These are phyloP conservation scores for Ilyonectria sp. DNA, from an alignment of 2,329 filamentous ascomycete species.

Conservation along the genomic window DNA sequence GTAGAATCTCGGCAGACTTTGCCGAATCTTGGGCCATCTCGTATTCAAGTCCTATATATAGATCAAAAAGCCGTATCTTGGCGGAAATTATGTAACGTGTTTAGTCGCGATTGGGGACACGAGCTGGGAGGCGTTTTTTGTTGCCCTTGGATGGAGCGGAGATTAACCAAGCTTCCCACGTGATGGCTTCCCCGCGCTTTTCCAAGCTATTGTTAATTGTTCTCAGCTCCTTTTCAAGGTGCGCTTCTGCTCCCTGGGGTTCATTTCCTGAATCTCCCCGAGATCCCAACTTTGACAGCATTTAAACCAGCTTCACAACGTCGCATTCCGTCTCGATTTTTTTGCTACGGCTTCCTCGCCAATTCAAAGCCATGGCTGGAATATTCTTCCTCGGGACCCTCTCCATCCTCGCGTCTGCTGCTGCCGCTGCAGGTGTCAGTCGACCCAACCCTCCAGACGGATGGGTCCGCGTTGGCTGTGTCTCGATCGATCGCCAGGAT, in stretches of 20 bases:
- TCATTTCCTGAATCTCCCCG: neutral
- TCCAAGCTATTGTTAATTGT: neutral
- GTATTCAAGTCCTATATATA: neutral
- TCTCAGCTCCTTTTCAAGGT: neutral
- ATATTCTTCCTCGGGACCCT: neutral
- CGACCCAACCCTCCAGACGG: neutral
- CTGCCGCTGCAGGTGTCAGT: neutral
- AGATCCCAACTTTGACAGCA: neutral
- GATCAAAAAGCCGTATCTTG: neutral
- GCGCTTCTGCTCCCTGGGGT: neutral
- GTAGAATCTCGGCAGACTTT: neutral
- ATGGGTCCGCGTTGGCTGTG: slow-evolving; percentile 17
- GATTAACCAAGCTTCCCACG: neutral
- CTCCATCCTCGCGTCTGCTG: neutral
- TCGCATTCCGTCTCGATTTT: neutral
- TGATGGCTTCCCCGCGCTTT: neutral
- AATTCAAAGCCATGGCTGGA: neutral
- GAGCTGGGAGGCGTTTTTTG: neutral
- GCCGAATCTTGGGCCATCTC: neutral
- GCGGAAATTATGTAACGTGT: neutral
- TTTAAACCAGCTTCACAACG: neutral
- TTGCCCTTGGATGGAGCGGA: neutral
- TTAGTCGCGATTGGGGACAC: neutral
- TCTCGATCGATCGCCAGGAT: neutral
- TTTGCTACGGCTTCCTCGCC: neutral